Evolutionary conservation across 306 rosid species (phyloP), one percentile per base, ranked within the genome.

Genomic region (Quercus engelmannii): DNA sequence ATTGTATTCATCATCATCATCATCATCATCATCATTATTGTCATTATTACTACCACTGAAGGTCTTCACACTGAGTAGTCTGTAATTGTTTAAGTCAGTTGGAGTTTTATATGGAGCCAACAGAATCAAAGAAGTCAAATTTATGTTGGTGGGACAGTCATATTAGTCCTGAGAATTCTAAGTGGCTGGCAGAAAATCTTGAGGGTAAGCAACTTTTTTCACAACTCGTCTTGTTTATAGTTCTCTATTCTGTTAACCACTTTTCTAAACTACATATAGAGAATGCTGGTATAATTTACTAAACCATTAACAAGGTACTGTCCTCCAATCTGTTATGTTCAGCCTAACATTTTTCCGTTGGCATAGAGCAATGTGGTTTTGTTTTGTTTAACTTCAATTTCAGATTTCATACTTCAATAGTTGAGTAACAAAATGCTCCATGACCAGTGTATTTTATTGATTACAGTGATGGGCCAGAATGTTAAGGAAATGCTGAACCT

Each of bases 391-490:
- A 38, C 43, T 38, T 38, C 10, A 38, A 38, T 38, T 38, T 38
- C 43, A 7, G 43, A 46, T 46, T 46, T 46, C 52, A 11, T 9
- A 33, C 38, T 33, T 33, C 7, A 46, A 11, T 46, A 10, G 43
- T 38, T 38, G 52, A 2, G 52, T 12, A 46, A 46, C 54, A 23
- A 9, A 14, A 25, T 75, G 35, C 6, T 20, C 4, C 26, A 38
- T 23, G 54, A 43, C 18, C 38, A 49, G 10, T 28, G 38, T 9
- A 57, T 56, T 15, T 35, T 74, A 2, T 19, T 54, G 23, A 7
- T 74, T 3, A 9, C 88, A 87, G 91, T 76, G 57, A 87, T 87
- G 87, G 86, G 55, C 23, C 85, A 74, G 64, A 87, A 75, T 76
- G 77, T 87, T 20, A 83, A 80, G 79, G 79, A 77, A 72, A 82